phyloP scores from a whole-genome alignment of 108 stramenopile genomes.

The Chaetoceros muelleri region DNA sequence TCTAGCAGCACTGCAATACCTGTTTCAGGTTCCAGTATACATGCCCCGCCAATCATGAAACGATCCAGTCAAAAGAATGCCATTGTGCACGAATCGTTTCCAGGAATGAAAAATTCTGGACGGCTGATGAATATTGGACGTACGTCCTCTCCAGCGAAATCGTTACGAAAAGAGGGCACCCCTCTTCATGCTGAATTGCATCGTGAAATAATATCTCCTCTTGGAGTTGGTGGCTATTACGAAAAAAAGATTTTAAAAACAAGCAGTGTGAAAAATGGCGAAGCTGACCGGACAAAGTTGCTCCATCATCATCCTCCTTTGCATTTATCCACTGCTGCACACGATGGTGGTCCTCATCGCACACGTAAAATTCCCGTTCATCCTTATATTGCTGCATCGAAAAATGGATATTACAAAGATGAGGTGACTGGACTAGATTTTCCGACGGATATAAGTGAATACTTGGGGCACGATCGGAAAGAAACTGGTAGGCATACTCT shows the following conservation, averaged over 20 bases:
- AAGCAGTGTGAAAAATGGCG: not conserved
- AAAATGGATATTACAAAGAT: conserved; percentile 64
- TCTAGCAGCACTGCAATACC: no score
- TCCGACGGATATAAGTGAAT: conserved; percentile 55
- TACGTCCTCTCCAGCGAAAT: no score
- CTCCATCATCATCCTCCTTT: conserved; percentile 5
- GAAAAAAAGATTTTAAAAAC: conserved; percentile 11
- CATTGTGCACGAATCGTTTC: no score
- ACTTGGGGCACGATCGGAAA: conserved; percentile 61
- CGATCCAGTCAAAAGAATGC: no score
- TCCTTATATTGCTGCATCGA: conserved; percentile 60
- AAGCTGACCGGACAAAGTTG: conserved; percentile 11
- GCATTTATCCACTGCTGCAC: not conserved
- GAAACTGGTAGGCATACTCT: conserved; percentile 68
- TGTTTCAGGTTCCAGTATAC: no score
- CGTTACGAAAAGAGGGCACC: no score
- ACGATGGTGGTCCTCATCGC: conserved; percentile 12
- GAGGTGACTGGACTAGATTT: conserved; percentile 58
- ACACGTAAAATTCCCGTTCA: conserved; percentile 47
- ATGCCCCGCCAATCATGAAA: no score
- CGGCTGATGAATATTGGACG: no score
- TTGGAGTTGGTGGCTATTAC: not conserved
- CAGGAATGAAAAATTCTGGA: no score
- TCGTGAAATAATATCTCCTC: conserved; percentile 1
- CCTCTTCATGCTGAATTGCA: no score